Conservation (phyloP, 1,139 yeast genomes). For the Debaryomycetaceae sp. region DNA sequence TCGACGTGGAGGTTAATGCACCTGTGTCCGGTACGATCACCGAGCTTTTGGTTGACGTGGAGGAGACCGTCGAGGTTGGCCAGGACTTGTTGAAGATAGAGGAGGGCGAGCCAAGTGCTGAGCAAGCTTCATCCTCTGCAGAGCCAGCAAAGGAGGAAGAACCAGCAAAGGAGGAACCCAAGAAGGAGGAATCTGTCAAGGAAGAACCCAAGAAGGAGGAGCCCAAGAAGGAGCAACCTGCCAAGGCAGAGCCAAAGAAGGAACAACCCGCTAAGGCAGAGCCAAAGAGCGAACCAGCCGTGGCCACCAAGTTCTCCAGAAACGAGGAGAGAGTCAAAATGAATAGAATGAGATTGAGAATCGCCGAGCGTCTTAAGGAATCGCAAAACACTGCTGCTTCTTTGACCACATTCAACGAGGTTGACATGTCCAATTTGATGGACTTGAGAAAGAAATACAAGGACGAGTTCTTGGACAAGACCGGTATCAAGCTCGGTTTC, state of each 20-base stretch:
- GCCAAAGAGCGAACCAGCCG: conserved; percentile 31
- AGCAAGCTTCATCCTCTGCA: conserved; percentile 45
- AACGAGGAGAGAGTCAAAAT: conserved; percentile 90
- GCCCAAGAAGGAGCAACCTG: conserved; percentile 14
- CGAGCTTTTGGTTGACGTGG: conserved; percentile 78
- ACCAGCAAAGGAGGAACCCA: conserved; percentile 25
- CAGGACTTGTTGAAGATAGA: conserved; percentile 89
- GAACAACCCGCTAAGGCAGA: conserved; percentile 22
- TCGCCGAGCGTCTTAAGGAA: conserved; percentile 98
- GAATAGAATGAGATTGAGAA: conserved; percentile 99
- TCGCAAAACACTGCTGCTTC: conserved; percentile 99
- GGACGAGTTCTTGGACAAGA: conserved; percentile 92
- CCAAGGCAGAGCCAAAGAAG: conserved; percentile 18
- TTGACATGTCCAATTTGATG: conserved; percentile 89
- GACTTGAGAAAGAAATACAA: conserved; percentile 96
- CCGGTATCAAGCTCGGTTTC: conserved; percentile 94
- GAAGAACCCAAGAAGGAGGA: conserved; percentile 25
- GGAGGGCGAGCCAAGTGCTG: conserved; percentile 82
- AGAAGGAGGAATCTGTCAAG: conserved; percentile 21
- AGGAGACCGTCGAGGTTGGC: conserved; percentile 95
- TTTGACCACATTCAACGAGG: conserved; percentile 96
- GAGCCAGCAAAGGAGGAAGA: conserved; percentile 22
- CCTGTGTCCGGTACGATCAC: conserved; percentile 90
- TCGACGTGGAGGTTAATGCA: conserved; percentile 94
- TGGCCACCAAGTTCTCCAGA: conserved; percentile 71